Evolutionary conservation across 1,284 basidiomycete genomes (phyloP).

Genomic region (Cerrena zonata): DNA sequence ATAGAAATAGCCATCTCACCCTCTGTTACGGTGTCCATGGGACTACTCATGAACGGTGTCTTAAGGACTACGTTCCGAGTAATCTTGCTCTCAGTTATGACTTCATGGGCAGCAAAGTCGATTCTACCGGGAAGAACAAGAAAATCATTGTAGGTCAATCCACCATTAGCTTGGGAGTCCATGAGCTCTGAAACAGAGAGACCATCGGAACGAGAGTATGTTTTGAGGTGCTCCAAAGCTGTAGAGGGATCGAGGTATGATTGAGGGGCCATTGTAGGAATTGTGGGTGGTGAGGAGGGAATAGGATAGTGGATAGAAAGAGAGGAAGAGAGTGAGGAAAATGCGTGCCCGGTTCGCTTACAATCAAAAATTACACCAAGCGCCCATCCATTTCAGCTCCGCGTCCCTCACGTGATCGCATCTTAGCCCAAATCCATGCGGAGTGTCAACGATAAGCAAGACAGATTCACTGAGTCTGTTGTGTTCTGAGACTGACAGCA

Average conservation of each 20-base stretch:
- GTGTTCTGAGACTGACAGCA: no score
- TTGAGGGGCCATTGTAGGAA: slow-evolving; percentile 27
- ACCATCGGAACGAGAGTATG: slow-evolving; percentile 80
- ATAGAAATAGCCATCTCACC: slow-evolving; percentile 94
- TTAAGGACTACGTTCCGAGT: slow-evolving; percentile 91
- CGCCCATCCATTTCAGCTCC: no score
- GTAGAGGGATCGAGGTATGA: slow-evolving; percentile 51
- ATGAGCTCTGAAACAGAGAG: slow-evolving; percentile 84
- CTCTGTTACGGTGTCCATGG: slow-evolving; percentile 99
- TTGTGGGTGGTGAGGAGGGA: no score
- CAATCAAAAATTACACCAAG: no score
- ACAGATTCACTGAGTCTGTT: no score
- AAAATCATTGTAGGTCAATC: slow-evolving; percentile 96
- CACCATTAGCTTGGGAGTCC: slow-evolving; percentile 84
- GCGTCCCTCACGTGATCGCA: no score
- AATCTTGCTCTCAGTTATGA: slow-evolving; percentile 80
- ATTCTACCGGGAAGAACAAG: slow-evolving; percentile 93
- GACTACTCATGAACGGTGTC: slow-evolving; percentile 95
- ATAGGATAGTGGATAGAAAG: no score
- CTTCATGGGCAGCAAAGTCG: slow-evolving; percentile 81
- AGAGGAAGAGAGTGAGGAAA: no score
- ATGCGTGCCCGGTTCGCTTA: no score
- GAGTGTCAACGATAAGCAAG: no score
- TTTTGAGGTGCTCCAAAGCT: slow-evolving; percentile 70
- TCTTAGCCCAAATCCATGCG: no score